Percentiles rank a stretch among this genome's conserved stretches.
Conservation (phyloP, 768 basidiomycete species). For the Exidia glandulosa region DNA sequence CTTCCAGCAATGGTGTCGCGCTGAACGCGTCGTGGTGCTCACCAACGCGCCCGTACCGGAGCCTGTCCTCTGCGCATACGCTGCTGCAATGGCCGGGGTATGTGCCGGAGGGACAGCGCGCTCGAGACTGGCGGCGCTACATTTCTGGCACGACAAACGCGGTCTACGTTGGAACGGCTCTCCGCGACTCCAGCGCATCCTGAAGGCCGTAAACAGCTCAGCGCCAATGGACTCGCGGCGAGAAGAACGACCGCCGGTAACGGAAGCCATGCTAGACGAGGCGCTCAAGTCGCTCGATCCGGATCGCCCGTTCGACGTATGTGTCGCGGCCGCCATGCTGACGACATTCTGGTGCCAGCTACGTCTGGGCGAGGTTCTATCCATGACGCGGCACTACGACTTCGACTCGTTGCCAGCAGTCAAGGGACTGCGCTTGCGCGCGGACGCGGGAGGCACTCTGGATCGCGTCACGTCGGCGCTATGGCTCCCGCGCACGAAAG, state of each 20-base stretch:
- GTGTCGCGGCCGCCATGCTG: conserved; percentile 22
- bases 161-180: neutral
- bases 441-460: neutral
- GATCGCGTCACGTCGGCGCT: neutral
- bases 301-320: conserved; percentile 26
- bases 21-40: neutral
- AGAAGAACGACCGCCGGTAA: conserved; percentile 20
- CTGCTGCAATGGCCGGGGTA: neutral
- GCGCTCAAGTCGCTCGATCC: conserved; percentile 16
- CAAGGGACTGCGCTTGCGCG: neutral
- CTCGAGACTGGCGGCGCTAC: neutral
- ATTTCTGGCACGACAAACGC: neutral
- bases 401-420: neutral
- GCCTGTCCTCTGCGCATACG: neutral
- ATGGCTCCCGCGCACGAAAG: neutral
- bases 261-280: conserved; percentile 19
- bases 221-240: neutral
- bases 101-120: neutral
- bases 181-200: neutral
- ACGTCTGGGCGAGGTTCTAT: conserved; percentile 25
- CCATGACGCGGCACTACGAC: neutral
- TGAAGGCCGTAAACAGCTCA: neutral
- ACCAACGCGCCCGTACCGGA: neutral
- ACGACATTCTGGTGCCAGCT: conserved; percentile 31
- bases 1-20: neutral